Conservation (phyloP, 148 eudicot genomes). For the Beta vulgaris region DNA sequence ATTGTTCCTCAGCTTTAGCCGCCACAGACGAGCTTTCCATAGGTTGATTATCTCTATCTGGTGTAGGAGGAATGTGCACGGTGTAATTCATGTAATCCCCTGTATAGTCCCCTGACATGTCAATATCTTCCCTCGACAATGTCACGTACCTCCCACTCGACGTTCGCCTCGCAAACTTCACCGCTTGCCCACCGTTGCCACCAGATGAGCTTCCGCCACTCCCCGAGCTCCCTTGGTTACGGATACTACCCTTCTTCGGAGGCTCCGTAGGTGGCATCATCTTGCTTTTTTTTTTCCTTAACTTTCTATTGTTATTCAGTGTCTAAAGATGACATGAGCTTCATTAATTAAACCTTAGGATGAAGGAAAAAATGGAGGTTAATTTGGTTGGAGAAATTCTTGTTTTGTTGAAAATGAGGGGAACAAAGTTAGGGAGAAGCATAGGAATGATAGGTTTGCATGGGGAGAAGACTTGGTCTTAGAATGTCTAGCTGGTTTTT, state of each 20-base stretch:
- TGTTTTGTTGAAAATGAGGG: not conserved
- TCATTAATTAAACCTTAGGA: not conserved
- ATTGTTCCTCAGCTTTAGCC: constrained; percentile 80
- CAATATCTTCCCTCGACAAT: constrained; percentile 67
- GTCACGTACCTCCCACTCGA: constrained; percentile 73
- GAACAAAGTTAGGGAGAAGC: constrained; percentile 8
- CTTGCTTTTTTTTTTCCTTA: not conserved
- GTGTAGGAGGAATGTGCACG: constrained; percentile 76
- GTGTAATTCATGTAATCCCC: constrained; percentile 70
- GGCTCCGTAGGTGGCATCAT: constrained; percentile 33
- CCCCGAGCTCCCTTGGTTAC: constrained; percentile 35
- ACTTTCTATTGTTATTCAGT: not conserved
- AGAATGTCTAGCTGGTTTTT: constrained; percentile 17
- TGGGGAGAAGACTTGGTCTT: constrained; percentile 20
- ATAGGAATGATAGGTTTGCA: constrained; percentile 14
- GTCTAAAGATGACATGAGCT: not conserved
- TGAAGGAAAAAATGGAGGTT: not conserved
- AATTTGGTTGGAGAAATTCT: not conserved
- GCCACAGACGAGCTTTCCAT: constrained; percentile 62
- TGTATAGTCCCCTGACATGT: constrained; percentile 55
- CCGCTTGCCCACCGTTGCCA: constrained; percentile 39
- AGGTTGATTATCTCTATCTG: constrained; percentile 77
- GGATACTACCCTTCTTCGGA: constrained; percentile 35
- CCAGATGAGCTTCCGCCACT: constrained; percentile 24
- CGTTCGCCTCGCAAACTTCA: constrained; percentile 67